Percentiles rank a stretch among this genome's conserved stretches.
These are phyloP conservation scores for Boletus subcaerulescens DNA, from an alignment of 768 basidiomycete species.

Conservation along the genomic window DNA sequence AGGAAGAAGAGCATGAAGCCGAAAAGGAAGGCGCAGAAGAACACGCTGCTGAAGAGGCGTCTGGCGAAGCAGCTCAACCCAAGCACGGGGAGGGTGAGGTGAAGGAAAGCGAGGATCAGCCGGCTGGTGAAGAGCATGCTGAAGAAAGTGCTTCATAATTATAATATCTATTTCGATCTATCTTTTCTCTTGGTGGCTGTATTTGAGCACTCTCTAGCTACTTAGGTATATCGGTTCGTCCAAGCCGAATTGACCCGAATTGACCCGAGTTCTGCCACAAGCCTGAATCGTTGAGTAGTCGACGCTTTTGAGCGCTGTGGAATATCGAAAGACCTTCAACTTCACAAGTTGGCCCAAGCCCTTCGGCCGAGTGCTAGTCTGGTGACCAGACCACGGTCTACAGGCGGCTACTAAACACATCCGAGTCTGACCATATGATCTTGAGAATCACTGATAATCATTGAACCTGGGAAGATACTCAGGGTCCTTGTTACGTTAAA, in stretches of 20 bases:
- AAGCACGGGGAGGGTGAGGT: constrained; percentile 24
- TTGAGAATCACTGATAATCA: too few species aligned
- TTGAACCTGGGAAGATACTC: not conserved
- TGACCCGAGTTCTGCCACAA: too few species aligned
- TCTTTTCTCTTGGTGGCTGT: constrained; percentile 3
- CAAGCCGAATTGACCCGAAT: not conserved
- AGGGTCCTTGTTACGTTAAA: not conserved
- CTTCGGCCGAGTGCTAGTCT: too few species aligned
- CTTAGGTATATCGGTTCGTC: not conserved
- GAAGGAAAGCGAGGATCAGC: constrained; percentile 23
- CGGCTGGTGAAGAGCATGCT: constrained; percentile 16
- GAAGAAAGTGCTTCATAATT: constrained; percentile 17
- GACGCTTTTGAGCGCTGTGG: too few species aligned
- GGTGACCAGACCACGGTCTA: too few species aligned
- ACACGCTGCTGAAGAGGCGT: constrained; percentile 28
- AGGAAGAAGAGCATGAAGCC: constrained; percentile 34
- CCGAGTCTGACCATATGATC: too few species aligned
- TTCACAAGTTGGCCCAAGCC: too few species aligned
- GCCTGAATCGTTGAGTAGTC: too few species aligned
- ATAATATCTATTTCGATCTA: constrained; percentile 1
- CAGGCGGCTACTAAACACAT: too few species aligned
- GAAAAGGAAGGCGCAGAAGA: constrained; percentile 27
- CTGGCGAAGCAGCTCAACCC: constrained; percentile 23
- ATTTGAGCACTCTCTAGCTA: not conserved
- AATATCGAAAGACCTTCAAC: too few species aligned